A percentile compares a stretch with the other conserved stretches of the same genome.
phyloP scores from a whole-genome alignment of 2,329 filamentous ascomycete genomes.

The Phaeosphaeria sp. region DNA sequence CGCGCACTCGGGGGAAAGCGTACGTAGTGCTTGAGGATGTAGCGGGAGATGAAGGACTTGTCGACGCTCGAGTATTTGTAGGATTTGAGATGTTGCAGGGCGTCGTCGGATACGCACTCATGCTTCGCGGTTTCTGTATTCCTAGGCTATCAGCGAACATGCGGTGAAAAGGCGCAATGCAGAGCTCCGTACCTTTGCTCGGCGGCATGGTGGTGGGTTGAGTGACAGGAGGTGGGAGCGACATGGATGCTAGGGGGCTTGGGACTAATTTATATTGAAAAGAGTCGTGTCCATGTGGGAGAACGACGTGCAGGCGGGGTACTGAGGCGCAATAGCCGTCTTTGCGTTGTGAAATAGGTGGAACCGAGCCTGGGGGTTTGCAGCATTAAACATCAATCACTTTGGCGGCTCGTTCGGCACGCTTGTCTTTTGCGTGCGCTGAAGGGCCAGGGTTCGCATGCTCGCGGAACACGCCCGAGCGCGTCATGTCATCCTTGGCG shows the following conservation, averaged over 20 bases:
- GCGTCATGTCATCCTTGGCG: neutral
- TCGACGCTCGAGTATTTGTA: slow-evolving; percentile 99
- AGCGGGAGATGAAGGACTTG: slow-evolving; percentile 90
- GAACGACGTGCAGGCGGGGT: slow-evolving; percentile 16
- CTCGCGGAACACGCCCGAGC: slow-evolving; percentile 13
- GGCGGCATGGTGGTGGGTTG: slow-evolving; percentile 46
- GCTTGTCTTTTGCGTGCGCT: slow-evolving; percentile 6
- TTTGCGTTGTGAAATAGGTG: slow-evolving; percentile 14
- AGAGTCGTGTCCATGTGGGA: slow-evolving; percentile 20
- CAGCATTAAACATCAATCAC: slow-evolving; percentile 13
- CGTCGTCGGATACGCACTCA: slow-evolving; percentile 82
- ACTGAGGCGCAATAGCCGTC: slow-evolving; percentile 16
- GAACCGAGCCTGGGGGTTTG: slow-evolving; percentile 12
- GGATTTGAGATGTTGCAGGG: slow-evolving; percentile 85
- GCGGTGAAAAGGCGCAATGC: neutral
- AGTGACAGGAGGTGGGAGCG: slow-evolving; percentile 45
- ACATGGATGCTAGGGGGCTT: slow-evolving; percentile 38
- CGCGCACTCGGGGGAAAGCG: slow-evolving; percentile 43
- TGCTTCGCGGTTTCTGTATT: slow-evolving; percentile 67
- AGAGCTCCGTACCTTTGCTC: slow-evolving; percentile 39
- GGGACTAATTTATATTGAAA: slow-evolving; percentile 30
- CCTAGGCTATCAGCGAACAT: slow-evolving; percentile 15
- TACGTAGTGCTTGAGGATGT: slow-evolving; percentile 96
- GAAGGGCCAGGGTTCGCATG: neutral
- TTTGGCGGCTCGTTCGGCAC: slow-evolving; percentile 23